A percentile compares a stretch with the other conserved stretches of the same genome.
Evolutionary conservation across 139 green algal genomes (phyloP).

Genomic region (Tetraselmis chui): DNA sequence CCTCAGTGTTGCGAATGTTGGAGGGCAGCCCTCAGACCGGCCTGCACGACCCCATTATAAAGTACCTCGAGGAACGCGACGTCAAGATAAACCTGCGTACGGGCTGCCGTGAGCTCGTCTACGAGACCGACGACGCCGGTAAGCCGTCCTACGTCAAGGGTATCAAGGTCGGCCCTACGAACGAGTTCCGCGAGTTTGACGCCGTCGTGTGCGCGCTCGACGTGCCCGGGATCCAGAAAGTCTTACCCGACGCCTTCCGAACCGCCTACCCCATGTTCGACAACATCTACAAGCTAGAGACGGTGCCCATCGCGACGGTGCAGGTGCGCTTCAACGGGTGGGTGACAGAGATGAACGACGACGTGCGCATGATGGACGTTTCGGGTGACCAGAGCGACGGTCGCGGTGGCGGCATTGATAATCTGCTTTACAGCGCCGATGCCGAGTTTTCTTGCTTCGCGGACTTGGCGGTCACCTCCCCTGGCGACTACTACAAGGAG

Average conservation of each 20-base stretch:
- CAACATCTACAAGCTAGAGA: not conserved
- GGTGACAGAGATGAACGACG: slow-evolving; percentile 88
- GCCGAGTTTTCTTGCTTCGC: slow-evolving; percentile 95
- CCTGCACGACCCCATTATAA: not conserved
- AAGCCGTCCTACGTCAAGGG: not conserved
- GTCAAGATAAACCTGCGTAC: not conserved
- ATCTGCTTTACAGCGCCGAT: slow-evolving; percentile 87
- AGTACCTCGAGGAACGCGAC: not conserved
- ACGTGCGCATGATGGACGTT: slow-evolving; percentile 26
- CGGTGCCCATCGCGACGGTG: not conserved
- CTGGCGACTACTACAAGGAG: slow-evolving; percentile 89
- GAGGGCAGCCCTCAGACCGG: not conserved
- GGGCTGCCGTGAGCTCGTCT: not conserved
- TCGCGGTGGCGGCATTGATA: slow-evolving; percentile 67
- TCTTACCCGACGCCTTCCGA: not conserved
- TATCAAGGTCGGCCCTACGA: not conserved
- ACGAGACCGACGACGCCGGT: not conserved
- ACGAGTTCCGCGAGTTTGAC: not conserved
- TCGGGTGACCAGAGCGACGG: not conserved
- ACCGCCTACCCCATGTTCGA: not conserved
- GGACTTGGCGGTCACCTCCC: slow-evolving; percentile 85
- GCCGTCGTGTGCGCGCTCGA: not conserved
- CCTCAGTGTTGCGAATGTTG: not conserved
- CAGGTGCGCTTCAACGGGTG: slow-evolving; percentile 76
- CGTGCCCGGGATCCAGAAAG: not conserved